Evolutionary conservation across 163 green algal genomes (phyloP).

Genomic region (Scenedesmus sp.): DNA sequence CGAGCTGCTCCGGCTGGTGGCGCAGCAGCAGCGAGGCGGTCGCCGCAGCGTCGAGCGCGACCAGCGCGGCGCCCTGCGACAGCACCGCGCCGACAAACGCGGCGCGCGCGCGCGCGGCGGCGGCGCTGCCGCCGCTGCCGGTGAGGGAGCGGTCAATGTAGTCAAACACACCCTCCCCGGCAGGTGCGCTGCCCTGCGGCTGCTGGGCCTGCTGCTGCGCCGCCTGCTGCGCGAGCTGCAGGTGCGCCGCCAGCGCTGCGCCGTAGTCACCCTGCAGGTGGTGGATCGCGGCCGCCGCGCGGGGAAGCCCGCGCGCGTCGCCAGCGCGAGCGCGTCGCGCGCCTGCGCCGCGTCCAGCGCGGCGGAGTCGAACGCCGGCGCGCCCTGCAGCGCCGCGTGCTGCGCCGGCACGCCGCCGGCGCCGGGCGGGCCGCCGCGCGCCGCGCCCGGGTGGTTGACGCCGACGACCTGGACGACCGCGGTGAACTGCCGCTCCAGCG

Average conservation of each 20-base stretch:
- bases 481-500: slow-evolving; percentile 44
- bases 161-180: slow-evolving; percentile 7
- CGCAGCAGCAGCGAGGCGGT: slow-evolving; percentile 62
- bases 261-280: slow-evolving; percentile 64
- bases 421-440: background rate
- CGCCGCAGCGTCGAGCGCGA: slow-evolving; percentile 53
- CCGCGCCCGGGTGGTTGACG: slow-evolving; percentile 31
- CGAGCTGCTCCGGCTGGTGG: slow-evolving; percentile 58
- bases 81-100: slow-evolving; percentile 39
- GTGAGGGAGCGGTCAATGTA: slow-evolving; percentile 21
- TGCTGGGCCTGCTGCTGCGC: background rate
- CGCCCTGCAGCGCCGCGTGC: slow-evolving; percentile 23
- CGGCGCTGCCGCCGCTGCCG: background rate
- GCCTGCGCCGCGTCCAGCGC: slow-evolving; percentile 31
- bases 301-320: slow-evolving; percentile 54
- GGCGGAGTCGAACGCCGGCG: slow-evolving; percentile 14
- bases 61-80: slow-evolving; percentile 48
- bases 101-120: background rate
- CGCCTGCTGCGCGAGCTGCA: slow-evolving; percentile 20
- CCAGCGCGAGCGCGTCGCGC: slow-evolving; percentile 56
- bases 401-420: slow-evolving; percentile 1
- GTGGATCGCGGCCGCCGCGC: slow-evolving; percentile 67
- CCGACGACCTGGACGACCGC: slow-evolving; percentile 47
- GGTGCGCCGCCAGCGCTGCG: slow-evolving; percentile 57
- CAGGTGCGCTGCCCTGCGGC: background rate